Evolutionary conservation across 2,329 filamentous ascomycete genomes (phyloP), one percentile per base, ranked within the genome.

Genomic region (Pseudogymnoascus sp.): DNA sequence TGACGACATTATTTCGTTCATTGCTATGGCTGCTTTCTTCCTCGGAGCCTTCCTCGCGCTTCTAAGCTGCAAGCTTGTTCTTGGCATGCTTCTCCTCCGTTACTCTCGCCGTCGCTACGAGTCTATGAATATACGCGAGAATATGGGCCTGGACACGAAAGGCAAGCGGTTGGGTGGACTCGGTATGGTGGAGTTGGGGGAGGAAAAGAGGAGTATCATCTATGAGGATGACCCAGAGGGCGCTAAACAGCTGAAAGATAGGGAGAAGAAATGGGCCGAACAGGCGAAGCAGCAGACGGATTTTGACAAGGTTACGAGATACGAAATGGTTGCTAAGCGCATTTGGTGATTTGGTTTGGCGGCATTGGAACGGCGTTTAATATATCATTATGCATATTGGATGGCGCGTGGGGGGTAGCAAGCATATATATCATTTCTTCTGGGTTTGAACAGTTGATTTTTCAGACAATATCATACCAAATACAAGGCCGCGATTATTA

Each of bases 261-360:
- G 86, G 66, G 86, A 87, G 65, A 83, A 84, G 70, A 79, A 83
- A 69, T 82, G 81, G 5, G 84, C 83, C 65, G 84, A 85, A 67
- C 86, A 82, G 67, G 81, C 80, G 23, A 77, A 80, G 37, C 77
- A 77, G 61, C 81, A 81, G 63, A 82, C 84, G 61, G 85, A 84
- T 73, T 84, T 85, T 75, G 89, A 81, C 71, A 85, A 77, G 73
- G 91, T 86, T 66, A 85, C 81, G 69, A 82, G 94, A 70, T 99
- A 97, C 77, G 91, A 92, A 73, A 97, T 97, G 94, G 88, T 92
- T 69, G 91, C 91, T 0, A 97, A 97, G 81, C 83, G 94, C 73
- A 99, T 99, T 70, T 99, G 94, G 94, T 97, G 60, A 61, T 60
- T 38, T 28, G 3, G n/a, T 62, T 33, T 56, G 50, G 28, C 50